Percentiles rank a stretch among this genome's conserved stretches.
Evolutionary conservation across 164 flowering plant species (phyloP).

Genomic region (Berberis vulgaris): DNA sequence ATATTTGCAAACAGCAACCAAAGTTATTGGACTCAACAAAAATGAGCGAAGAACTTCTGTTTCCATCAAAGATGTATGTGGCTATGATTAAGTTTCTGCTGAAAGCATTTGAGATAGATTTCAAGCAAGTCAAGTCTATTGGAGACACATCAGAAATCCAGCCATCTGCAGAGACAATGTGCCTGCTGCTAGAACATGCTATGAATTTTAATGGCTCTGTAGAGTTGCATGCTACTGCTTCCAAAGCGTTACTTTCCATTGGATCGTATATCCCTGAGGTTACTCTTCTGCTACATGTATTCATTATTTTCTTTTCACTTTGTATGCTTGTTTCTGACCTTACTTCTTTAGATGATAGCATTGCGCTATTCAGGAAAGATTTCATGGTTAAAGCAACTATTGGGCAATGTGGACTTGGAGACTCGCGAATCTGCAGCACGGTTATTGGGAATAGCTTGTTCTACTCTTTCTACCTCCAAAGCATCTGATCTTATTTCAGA

Average conservation of each 20-base stretch:
- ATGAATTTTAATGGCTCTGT: slow-evolving; percentile 87
- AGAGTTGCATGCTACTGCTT: slow-evolving; percentile 84
- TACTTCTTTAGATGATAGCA: slow-evolving; percentile 49
- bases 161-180: slow-evolving; percentile 51
- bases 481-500: slow-evolving; percentile 54
- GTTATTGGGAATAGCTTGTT: slow-evolving; percentile 80
- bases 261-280: slow-evolving; percentile 78
- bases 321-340: slow-evolving; percentile 11
- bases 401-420: slow-evolving; percentile 64
- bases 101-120: slow-evolving; percentile 66
- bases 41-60: slow-evolving; percentile 61
- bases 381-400: slow-evolving; percentile 65
- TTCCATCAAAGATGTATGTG: slow-evolving; percentile 66
- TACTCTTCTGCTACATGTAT: background rate
- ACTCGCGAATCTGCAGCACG: slow-evolving; percentile 91
- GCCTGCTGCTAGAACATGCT: slow-evolving; percentile 80
- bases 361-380: slow-evolving; percentile 59
- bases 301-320: background rate
- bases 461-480: slow-evolving; percentile 48
- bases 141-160: slow-evolving; percentile 27
- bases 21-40: slow-evolving; percentile 45
- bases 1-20: slow-evolving; percentile 69
- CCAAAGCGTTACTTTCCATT: slow-evolving; percentile 61
- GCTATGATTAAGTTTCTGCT: slow-evolving; percentile 77
- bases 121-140: slow-evolving; percentile 20